Conservation (phyloP, 192 early-diverging fungal species). For the Linnemannia exigua region DNA sequence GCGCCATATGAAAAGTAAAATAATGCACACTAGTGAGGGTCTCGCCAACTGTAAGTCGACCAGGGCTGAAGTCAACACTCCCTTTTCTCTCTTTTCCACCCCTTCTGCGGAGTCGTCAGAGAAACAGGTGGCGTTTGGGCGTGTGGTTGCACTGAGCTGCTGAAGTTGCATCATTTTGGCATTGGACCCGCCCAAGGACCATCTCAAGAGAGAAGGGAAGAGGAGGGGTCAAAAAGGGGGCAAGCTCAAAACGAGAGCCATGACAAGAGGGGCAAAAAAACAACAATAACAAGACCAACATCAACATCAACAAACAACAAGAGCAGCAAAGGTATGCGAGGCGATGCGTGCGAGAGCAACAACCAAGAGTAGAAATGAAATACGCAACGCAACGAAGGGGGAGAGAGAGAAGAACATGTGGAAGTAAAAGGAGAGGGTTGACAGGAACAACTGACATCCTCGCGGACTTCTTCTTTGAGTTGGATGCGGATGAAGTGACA, state of each 20-base stretch:
- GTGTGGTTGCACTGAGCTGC: constrained; percentile 2
- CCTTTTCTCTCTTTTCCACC: background rate
- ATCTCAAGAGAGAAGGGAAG: background rate
- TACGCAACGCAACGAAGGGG: constrained; percentile 9
- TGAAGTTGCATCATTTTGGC: constrained; percentile 19
- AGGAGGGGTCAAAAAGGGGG: constrained; percentile 20
- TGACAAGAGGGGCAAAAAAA: background rate
- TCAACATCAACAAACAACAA: constrained; percentile 6
- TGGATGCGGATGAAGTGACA: background rate
- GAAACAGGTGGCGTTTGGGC: constrained; percentile 22
- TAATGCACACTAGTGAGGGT: background rate
- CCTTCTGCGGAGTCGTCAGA: constrained; percentile 4
- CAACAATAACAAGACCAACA: too few relatives aligned
- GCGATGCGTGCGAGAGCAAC: background rate
- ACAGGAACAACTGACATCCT: constrained; percentile 26
- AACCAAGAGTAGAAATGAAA: constrained; percentile 12
- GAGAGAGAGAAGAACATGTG: constrained; percentile 15
- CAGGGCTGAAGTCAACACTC: background rate
- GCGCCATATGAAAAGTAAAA: background rate
- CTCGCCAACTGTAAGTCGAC: background rate
- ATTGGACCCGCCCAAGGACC: constrained; percentile 8
- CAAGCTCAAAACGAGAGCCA: constrained; percentile 36
- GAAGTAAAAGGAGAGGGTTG: constrained; percentile 9
- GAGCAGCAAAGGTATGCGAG: constrained; percentile 5
- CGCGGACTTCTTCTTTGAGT: background rate